A percentile compares a stretch with the other conserved stretches of the same genome.
Conservation (phyloP, 352 stramenopile species). For the Phytophthora colocasiae region DNA sequence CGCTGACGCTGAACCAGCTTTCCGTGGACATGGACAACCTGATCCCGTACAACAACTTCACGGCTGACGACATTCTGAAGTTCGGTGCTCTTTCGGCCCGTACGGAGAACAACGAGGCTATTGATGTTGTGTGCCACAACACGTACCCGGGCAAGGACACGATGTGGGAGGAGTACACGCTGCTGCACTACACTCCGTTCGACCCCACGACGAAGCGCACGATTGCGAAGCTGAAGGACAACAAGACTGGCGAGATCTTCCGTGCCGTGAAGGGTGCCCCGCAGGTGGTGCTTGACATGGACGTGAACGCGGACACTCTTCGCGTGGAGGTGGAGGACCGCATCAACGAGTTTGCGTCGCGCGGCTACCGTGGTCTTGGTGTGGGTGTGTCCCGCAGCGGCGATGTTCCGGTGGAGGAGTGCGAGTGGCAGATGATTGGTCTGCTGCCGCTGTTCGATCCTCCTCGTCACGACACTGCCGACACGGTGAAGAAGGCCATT, state of each 20-base stretch:
- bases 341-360: conserved; percentile 85
- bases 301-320: conserved; percentile 61
- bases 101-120: conserved; percentile 82
- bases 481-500: conserved; percentile 92
- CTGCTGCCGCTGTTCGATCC: conserved; percentile 95
- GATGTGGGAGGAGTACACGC: conserved; percentile 78
- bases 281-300: conserved; percentile 91
- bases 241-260: conserved; percentile 85
- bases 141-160: conserved; percentile 84
- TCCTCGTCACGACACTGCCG: conserved; percentile 91
- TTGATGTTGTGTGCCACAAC: conserved; percentile 78
- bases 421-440: conserved; percentile 93
- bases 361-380: conserved; percentile 72
- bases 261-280: conserved; percentile 93
- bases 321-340: conserved; percentile 73
- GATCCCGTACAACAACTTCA: conserved; percentile 78
- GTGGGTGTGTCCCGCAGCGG: conserved; percentile 65
- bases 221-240: conserved; percentile 90
- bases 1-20: conserved; percentile 96
- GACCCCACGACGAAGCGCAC: conserved; percentile 92
- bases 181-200: conserved; percentile 86
- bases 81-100: conserved; percentile 65
- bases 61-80: conserved; percentile 63
- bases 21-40: conserved; percentile 92
- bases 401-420: conserved; percentile 77